These are phyloP conservation scores for Kazachstania martiniae DNA, from an alignment of 805 yeast species.

Conservation along the genomic window DNA sequence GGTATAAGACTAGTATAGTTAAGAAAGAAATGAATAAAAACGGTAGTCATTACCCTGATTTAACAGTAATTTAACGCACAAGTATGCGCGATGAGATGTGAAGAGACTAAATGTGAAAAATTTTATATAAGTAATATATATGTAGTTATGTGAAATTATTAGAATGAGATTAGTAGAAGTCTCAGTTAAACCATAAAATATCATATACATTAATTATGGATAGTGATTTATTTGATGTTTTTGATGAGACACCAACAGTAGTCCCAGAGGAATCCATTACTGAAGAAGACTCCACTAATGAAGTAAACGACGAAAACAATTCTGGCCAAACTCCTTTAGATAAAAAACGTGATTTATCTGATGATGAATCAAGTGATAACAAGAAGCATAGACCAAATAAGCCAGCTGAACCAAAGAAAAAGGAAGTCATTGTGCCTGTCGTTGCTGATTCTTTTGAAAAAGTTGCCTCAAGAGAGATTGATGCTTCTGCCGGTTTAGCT, in stretches of 20 bases:
- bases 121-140: no score
- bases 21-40: no score
- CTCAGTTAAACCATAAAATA: no score
- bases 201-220: slow-evolving; percentile 6
- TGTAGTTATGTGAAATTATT: no score
- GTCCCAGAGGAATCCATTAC: slow-evolving; percentile 9
- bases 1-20: no score
- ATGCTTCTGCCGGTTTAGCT: slow-evolving; percentile 65
- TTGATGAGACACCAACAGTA: slow-evolving; percentile 21
- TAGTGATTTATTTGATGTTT: slow-evolving; percentile 25
- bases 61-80: no score
- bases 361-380: slow-evolving; percentile 5
- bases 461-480: slow-evolving; percentile 81
- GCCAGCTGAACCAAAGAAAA: slow-evolving; percentile 30
- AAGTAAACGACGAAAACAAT: slow-evolving; percentile 2
- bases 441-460: slow-evolving; percentile 82
- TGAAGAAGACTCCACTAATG: slow-evolving; percentile 5
- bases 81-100: no score
- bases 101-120: no score
- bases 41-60: no score
- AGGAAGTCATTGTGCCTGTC: slow-evolving; percentile 49
- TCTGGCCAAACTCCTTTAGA: no score
- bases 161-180: no score
- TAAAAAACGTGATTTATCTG: slow-evolving; percentile 15
- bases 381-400: slow-evolving; percentile 10